phyloP scores from a whole-genome alignment of 768 basidiomycete genomes.

The Asterophora lycoperdoides region DNA sequence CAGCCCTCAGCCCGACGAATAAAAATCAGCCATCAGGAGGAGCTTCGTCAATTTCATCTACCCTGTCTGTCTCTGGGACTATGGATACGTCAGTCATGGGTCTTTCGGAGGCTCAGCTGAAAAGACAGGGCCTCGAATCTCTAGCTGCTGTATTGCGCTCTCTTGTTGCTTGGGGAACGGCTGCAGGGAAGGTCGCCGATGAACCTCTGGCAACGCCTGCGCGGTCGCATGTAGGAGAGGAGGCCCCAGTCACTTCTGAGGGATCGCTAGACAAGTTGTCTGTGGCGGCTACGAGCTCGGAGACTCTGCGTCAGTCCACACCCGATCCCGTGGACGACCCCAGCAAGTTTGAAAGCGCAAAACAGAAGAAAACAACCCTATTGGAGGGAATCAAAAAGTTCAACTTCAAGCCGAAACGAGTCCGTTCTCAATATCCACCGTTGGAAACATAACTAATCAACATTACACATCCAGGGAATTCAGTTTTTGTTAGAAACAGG shows the following conservation, averaged over 20 bases:
- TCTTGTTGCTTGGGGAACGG: slow-evolving; percentile 86
- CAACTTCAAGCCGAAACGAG: slow-evolving; percentile 97
- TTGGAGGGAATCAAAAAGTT: slow-evolving; percentile 96
- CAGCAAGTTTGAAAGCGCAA: slow-evolving; percentile 87
- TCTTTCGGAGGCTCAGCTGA: slow-evolving; percentile 77
- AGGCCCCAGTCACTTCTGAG: slow-evolving; percentile 52
- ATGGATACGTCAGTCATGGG: slow-evolving; percentile 66
- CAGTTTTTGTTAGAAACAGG: slow-evolving; percentile 85
- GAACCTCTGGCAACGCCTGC: slow-evolving; percentile 34
- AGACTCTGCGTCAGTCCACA: slow-evolving; percentile 61
- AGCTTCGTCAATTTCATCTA: slow-evolving; percentile 59
- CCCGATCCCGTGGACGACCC: slow-evolving; percentile 90
- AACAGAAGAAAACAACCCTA: slow-evolving; percentile 92
- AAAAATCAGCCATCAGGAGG: slow-evolving; percentile 36
- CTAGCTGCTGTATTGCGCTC: slow-evolving; percentile 85
- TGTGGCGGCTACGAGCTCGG: slow-evolving; percentile 41
- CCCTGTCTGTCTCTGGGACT: slow-evolving; percentile 60
- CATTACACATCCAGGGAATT: slow-evolving; percentile 57
- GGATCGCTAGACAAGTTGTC: slow-evolving; percentile 53
- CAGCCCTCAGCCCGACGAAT: slow-evolving; percentile 49
- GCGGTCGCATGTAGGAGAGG: slow-evolving; percentile 50
- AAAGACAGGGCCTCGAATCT: slow-evolving; percentile 92
- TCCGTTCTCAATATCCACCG: slow-evolving; percentile 30
- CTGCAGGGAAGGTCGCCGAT: slow-evolving; percentile 42
- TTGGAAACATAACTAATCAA: slow-evolving; percentile 2